Evolutionary conservation across 2,329 filamentous ascomycete species (phyloP), one percentile per base, ranked within the genome.

Genomic region (Metarhizium anisopliae): DNA sequence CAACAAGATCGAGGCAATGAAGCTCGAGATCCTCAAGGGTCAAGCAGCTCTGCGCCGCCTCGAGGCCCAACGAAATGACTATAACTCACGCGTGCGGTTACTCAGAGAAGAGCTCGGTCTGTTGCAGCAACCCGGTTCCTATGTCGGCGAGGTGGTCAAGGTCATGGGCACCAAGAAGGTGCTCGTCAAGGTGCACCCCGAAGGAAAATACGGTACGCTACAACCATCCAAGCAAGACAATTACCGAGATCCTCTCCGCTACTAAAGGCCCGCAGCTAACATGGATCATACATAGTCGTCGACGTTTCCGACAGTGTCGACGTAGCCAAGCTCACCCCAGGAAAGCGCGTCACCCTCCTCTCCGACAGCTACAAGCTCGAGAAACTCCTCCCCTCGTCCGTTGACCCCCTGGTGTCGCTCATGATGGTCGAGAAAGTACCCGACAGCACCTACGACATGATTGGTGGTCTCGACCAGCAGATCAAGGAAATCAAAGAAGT

Each of bases 371-470:
- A 99, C 82, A 96, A 96, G 76, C 86, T 99, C 66, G 94, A 97
- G 71, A 96, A 96, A 79, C 95, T 97, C 77, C 85, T 99, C 10
- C 94, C 94, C 20, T 97, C 94, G 55, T 99, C 94, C 20, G 94
- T 99, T 69, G 94, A 99, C 69, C 94, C 94, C 42, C 87, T 99
- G 57, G 94, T 99, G 56, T 99, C 94, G 40, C 89, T 99, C 71
- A 99, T 99, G 94, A 99, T 99, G 94, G 94, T 99, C 53, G 94
- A 99, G 72, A 99, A 99, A 81, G 94, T 99, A 16, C 94, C 94
- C 16, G 94, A 99, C 79, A 96, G 91, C 77, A 99, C 94, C 70
- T 99, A 99, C 79, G 94, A 99, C 77, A 99, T 99, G 94, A 99
- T 99, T 72, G 94, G 94, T 75, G 94, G 94, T 63, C 78, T 99